Evolutionary conservation across 768 basidiomycete genomes (phyloP).

Genomic region (Harrya chromipes): DNA sequence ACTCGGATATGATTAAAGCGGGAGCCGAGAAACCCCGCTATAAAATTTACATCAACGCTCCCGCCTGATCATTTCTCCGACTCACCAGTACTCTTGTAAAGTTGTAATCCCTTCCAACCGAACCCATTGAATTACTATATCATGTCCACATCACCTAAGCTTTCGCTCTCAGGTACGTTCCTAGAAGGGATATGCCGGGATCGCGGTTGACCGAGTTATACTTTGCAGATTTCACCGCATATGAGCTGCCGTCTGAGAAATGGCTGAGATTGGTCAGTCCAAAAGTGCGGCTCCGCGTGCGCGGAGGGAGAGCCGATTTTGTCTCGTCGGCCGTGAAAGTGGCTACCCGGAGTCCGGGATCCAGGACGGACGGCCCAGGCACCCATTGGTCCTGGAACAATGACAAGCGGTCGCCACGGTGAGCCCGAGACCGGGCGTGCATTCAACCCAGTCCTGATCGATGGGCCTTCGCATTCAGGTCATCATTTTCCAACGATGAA

Average conservation of each 20-base stretch:
- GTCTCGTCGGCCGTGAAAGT: constrained; percentile 15
- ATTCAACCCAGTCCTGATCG: not conserved
- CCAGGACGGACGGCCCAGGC: not conserved
- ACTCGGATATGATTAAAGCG: too few relatives aligned
- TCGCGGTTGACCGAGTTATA: not conserved
- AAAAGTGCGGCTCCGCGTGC: constrained; percentile 23
- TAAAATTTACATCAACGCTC: too few relatives aligned
- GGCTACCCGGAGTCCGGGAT: not conserved
- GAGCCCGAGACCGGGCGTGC: not conserved
- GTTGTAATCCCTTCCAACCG: not conserved
- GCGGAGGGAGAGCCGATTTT: constrained; percentile 1
- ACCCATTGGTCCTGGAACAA: constrained; percentile 18
- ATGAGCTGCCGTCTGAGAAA: constrained; percentile 18
- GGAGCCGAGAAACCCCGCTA: too few relatives aligned
- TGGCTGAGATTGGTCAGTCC: constrained; percentile 19
- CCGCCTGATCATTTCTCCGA: too few relatives aligned
- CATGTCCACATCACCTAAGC: constrained; percentile 11
- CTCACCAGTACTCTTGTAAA: too few relatives aligned
- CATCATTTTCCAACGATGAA: constrained; percentile 14
- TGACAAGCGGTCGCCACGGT: constrained; percentile 11
- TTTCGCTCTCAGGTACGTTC: constrained; percentile 19
- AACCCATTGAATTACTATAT: too few relatives aligned
- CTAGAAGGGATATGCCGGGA: not conserved
- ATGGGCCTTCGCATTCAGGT: constrained; percentile 4
- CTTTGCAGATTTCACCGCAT: constrained; percentile 23